phyloP scores from a whole-genome alignment of 495 filamentous ascomycete genomes.

The Xylaria cubensis region DNA sequence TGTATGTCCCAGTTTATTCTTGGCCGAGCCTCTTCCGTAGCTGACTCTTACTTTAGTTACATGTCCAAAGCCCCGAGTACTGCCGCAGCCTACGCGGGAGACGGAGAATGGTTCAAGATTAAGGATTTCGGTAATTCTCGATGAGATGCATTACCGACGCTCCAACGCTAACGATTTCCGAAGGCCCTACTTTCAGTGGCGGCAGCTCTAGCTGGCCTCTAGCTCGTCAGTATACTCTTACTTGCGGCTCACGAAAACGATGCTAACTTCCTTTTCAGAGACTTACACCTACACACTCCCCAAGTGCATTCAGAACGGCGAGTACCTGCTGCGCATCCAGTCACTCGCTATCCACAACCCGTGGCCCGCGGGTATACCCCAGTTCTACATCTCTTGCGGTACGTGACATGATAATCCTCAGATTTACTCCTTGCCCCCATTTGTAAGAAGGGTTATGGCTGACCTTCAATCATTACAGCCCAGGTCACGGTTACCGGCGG shows the following conservation, averaged over 20 bases:
- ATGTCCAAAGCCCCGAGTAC: conserved; percentile 54
- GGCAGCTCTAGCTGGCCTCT: conserved; percentile 36
- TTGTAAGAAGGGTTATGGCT: background rate
- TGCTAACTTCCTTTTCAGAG: conserved; percentile 28
- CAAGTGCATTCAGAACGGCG: conserved; percentile 51
- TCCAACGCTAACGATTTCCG: background rate
- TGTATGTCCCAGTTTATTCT: conserved; percentile 28
- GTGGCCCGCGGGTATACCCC: conserved; percentile 44
- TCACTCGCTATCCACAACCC: conserved; percentile 61
- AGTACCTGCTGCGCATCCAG: conserved; percentile 63
- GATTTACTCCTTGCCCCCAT: background rate
- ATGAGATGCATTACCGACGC: background rate
- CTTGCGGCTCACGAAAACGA: background rate
- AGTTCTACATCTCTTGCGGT: conserved; percentile 40
- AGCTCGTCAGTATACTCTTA: conserved; percentile 26
- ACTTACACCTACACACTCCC: conserved; percentile 57
- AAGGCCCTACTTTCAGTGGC: conserved; percentile 37
- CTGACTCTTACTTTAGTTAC: conserved; percentile 31
- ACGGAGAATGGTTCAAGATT: conserved; percentile 53
- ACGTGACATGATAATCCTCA: background rate
- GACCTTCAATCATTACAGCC: conserved; percentile 22
- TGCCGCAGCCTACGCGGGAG: conserved; percentile 45
- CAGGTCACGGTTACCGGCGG: conserved; percentile 42
- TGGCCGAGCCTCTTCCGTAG: background rate
- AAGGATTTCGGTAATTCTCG: conserved; percentile 43